Conservation (phyloP, 2,329 filamentous ascomycete species). For the Cryphonectria carpinicola region DNA sequence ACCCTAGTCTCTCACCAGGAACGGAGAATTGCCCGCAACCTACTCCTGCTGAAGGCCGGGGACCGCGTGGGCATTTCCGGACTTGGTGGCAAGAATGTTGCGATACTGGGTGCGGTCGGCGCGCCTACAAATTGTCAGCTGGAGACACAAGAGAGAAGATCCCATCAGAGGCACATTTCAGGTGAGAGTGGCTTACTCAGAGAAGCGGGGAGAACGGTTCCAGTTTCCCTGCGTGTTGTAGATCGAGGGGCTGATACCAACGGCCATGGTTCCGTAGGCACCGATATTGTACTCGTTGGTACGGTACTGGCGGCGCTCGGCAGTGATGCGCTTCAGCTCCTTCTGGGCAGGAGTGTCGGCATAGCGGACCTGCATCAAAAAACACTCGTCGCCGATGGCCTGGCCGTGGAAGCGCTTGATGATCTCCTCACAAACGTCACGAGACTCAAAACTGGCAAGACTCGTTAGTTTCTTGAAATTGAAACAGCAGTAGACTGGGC, state of each 20-base stretch:
- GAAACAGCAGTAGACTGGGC: neutral
- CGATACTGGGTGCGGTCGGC: conserved; percentile 27
- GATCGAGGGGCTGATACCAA: conserved; percentile 58
- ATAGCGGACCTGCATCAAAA: conserved; percentile 91
- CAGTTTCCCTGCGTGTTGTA: conserved; percentile 44
- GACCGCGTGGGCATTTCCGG: conserved; percentile 26
- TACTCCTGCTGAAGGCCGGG: conserved; percentile 30
- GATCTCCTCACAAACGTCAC: conserved; percentile 87
- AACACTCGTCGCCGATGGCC: conserved; percentile 73
- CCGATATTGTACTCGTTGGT: conserved; percentile 91
- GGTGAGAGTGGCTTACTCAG: conserved; percentile 31
- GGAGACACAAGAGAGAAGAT: conserved; percentile 19
- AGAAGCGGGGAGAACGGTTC: conserved; percentile 39
- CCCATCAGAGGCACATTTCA: neutral
- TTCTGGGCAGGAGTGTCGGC: conserved; percentile 97
- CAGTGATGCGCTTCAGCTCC: conserved; percentile 92
- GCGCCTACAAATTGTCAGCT: conserved; percentile 24
- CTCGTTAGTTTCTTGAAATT: conserved; percentile 32
- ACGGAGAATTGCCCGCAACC: conserved; percentile 14
- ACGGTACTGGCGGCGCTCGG: conserved; percentile 92
- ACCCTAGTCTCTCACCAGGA: conserved; percentile 37
- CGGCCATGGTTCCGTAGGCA: conserved; percentile 66
- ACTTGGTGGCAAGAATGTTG: conserved; percentile 29
- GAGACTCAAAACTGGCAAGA: conserved; percentile 77
- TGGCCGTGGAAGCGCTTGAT: conserved; percentile 85